Conservation (phyloP, 345 rosid genomes). For the Cardamine resedifolia region DNA sequence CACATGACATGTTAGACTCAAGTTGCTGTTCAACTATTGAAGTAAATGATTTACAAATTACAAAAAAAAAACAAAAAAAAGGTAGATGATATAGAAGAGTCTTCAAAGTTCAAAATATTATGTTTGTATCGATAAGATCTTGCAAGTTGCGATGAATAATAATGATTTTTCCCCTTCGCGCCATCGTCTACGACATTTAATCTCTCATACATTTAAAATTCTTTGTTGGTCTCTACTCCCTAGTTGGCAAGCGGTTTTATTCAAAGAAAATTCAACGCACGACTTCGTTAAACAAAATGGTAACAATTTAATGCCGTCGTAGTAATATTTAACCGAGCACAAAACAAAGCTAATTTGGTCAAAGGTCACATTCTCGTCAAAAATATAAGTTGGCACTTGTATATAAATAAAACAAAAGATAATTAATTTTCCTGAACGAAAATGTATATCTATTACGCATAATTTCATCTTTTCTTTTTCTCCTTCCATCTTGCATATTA, state of each 20-base stretch:
- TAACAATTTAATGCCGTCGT: neutral
- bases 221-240: neutral
- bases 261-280: constrained; percentile 8
- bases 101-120: neutral
- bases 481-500: too few species aligned
- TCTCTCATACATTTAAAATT: neutral
- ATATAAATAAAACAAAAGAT: too few species aligned
- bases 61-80: too few species aligned
- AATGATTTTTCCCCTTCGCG: neutral
- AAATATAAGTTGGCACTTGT: too few species aligned
- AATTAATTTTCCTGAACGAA: too few species aligned
- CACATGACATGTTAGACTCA: neutral
- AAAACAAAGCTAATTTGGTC: neutral
- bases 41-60: neutral
- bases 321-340: neutral
- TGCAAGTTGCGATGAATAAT: constrained; percentile 13
- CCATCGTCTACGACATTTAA: constrained; percentile 15
- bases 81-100: neutral
- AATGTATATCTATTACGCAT: neutral
- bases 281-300: neutral
- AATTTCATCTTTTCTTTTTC: neutral
- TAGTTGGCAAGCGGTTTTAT: neutral
- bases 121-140: neutral
- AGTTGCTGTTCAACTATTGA: constrained; percentile 9
- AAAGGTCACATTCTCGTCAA: neutral